These are phyloP conservation scores for Cercospora zeae-maydis DNA, from an alignment of 2,329 filamentous ascomycete genomes.

Conservation along the genomic window DNA sequence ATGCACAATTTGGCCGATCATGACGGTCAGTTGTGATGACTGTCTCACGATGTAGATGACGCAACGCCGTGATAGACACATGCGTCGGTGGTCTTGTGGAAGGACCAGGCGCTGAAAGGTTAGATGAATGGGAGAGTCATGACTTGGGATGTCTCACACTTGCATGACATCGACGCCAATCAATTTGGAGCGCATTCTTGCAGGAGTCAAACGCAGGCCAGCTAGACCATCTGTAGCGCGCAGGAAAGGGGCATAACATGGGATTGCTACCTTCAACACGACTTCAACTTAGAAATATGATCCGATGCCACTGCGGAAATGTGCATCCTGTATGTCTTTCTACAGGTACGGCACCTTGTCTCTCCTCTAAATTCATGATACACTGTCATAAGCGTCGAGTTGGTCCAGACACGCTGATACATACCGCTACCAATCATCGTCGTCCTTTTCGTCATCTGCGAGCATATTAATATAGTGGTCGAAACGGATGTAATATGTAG, in stretches of 20 bases:
- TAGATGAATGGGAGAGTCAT: background rate
- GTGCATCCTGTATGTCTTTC: background rate
- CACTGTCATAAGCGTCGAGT: too few relatives aligned
- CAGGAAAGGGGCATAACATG: background rate
- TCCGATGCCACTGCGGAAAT: background rate
- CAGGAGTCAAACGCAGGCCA: background rate
- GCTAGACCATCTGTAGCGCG: background rate
- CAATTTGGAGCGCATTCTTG: background rate
- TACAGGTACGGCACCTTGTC: background rate
- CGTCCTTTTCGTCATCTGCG: constrained; percentile 70
- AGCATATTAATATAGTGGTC: background rate
- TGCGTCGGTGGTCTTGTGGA: background rate
- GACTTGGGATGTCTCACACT: background rate
- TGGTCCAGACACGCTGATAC: background rate
- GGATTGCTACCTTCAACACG: background rate
- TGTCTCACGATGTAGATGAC: constrained; percentile 5
- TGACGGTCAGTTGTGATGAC: constrained; percentile 12
- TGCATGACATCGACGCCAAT: background rate
- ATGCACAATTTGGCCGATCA: constrained; percentile 41
- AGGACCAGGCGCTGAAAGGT: background rate
- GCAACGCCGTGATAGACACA: constrained; percentile 1
- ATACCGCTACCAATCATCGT: constrained; percentile 65
- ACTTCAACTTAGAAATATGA: background rate
- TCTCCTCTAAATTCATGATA: background rate
- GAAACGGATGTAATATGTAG: background rate